Conservation (phyloP, 2,329 filamentous ascomycete genomes). For the Penicillium hesseltinei region DNA sequence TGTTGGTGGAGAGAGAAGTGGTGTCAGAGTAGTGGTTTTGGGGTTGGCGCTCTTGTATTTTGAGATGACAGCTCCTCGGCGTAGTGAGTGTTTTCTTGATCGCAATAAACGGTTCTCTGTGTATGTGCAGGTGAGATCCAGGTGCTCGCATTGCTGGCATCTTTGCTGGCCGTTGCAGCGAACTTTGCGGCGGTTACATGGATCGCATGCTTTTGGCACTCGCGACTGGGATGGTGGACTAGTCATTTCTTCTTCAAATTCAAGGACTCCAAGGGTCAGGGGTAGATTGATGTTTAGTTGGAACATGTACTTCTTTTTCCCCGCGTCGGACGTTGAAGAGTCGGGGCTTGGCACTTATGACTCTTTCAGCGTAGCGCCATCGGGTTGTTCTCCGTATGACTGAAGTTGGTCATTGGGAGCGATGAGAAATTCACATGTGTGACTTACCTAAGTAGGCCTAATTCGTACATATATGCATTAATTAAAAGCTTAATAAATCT, state of each 20-base stretch:
- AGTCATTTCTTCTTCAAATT: not conserved
- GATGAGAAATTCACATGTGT: not conserved
- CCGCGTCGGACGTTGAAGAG: conserved; percentile 4
- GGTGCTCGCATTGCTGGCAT: conserved; percentile 46
- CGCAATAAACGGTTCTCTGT: conserved; percentile 31
- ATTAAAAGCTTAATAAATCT: not conserved
- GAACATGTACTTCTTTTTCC: conserved; percentile 3
- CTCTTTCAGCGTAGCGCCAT: conserved; percentile 3
- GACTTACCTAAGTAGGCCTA: not conserved
- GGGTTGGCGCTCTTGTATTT: conserved; percentile 32
- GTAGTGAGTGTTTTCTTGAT: conserved; percentile 39
- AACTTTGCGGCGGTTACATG: conserved; percentile 49
- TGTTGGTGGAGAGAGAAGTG: conserved; percentile 14
- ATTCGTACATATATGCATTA: not conserved
- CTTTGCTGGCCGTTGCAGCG: conserved; percentile 48
- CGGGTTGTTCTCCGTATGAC: not conserved
- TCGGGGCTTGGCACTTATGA: not conserved
- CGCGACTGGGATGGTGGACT: conserved; percentile 6
- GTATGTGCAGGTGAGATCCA: conserved; percentile 49
- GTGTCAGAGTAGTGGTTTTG: not conserved
- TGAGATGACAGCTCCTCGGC: conserved; percentile 43
- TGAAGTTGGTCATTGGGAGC: not conserved
- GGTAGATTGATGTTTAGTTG: not conserved
- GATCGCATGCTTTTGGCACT: conserved; percentile 43
- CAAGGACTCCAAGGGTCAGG: not conserved